Percentiles rank a stretch among this genome's conserved stretches.
These are phyloP conservation scores for Talaromyces stipitatus DNA, from an alignment of 495 filamentous ascomycete genomes.

Conservation along the genomic window DNA sequence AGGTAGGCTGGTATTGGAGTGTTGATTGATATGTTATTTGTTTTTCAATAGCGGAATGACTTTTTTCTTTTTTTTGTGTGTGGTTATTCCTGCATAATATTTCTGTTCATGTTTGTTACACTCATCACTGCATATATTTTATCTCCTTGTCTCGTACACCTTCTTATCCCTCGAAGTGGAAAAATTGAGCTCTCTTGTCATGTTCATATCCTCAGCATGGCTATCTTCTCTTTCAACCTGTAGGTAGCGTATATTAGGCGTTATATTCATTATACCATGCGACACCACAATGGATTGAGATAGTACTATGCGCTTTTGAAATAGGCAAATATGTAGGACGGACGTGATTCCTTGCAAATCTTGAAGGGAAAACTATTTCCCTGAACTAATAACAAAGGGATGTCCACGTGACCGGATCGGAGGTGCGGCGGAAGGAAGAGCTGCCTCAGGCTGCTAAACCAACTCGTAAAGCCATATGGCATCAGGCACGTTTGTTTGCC, in stretches of 20 bases:
- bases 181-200: neutral
- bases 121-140: constrained; percentile 24
- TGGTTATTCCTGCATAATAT: neutral
- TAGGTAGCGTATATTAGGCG: constrained; percentile 1
- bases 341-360: neutral
- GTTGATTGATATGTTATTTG: constrained; percentile 10
- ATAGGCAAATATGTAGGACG: neutral
- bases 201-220: neutral
- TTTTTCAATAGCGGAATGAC: neutral
- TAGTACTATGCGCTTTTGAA: neutral
- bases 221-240: neutral
- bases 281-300: neutral
- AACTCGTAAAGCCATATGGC: neutral
- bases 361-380: neutral
- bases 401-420: neutral
- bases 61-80: neutral
- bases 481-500: constrained; percentile 2
- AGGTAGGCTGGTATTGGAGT: constrained; percentile 7
- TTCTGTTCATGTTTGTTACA: neutral
- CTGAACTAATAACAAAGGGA: too few species aligned
- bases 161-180: constrained; percentile 14
- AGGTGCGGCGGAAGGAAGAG: neutral
- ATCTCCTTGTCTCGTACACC: constrained; percentile 14
- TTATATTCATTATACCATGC: neutral
- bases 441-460: neutral